Conservation (phyloP, 202 grass and related monocot genomes). For the Setaria italica region DNA sequence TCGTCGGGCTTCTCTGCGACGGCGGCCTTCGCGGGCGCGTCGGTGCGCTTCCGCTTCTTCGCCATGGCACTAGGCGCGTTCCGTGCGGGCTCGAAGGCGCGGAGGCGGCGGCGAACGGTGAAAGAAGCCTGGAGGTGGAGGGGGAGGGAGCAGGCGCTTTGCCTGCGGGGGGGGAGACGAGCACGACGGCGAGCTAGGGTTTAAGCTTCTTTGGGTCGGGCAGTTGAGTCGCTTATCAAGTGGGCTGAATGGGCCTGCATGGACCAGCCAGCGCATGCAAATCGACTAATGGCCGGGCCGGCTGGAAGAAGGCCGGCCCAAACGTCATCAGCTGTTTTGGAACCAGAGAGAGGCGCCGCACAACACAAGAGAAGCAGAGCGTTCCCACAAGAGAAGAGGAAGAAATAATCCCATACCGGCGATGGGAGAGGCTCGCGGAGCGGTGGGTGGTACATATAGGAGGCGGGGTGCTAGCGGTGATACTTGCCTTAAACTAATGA, state of each 20-base stretch:
- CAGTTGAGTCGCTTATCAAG: neutral
- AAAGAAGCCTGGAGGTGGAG: neutral
- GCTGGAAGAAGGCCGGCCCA: neutral
- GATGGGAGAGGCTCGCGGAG: neutral
- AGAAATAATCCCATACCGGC: conserved; percentile 46
- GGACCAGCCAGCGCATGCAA: neutral
- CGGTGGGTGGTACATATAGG: neutral
- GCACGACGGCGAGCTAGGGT: conserved; percentile 41
- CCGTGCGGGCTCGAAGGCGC: neutral
- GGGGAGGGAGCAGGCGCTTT: neutral
- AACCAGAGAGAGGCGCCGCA: neutral
- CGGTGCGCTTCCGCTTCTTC: conserved; percentile 83
- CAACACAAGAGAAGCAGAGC: neutral
- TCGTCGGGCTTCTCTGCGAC: conserved; percentile 50
- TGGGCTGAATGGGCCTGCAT: neutral
- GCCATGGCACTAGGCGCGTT: conserved; percentile 53
- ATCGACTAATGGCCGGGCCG: neutral
- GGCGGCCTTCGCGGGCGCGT: neutral
- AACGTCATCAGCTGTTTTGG: too few species aligned
- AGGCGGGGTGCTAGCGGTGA: neutral
- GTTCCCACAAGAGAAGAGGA: too few species aligned
- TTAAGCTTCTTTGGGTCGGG: conserved; percentile 15
- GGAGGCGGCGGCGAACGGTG: conserved; percentile 2
- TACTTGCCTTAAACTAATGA: conserved; percentile 94
- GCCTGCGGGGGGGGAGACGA: neutral